Evolutionary conservation across 805 yeast species (phyloP).

Genomic region (Candida adriatica): DNA sequence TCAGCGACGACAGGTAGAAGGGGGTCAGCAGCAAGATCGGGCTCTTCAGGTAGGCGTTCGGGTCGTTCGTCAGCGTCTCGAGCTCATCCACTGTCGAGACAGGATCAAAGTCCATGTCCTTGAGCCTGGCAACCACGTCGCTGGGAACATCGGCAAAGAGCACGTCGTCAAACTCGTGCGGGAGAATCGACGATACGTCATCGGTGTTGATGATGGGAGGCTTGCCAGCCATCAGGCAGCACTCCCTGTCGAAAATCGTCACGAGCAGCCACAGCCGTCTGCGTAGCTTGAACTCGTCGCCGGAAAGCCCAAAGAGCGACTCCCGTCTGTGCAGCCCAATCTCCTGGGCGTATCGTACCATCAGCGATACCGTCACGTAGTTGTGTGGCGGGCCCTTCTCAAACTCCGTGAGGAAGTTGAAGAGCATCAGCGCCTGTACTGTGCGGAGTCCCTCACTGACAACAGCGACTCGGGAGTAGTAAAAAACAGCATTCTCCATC

Average conservation of each 20-base stretch:
- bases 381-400: slow-evolving; percentile 35
- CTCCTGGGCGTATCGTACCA: slow-evolving; percentile 48
- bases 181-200: slow-evolving; percentile 26
- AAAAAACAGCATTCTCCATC: slow-evolving; percentile 38
- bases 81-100: slow-evolving; percentile 2
- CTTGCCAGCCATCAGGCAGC: slow-evolving; percentile 39
- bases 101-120: slow-evolving; percentile 5
- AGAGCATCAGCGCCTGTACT: slow-evolving; percentile 44
- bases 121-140: slow-evolving; percentile 2
- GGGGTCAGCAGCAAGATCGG: slow-evolving; percentile 7
- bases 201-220: slow-evolving; percentile 38
- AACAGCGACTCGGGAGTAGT: slow-evolving; percentile 43
- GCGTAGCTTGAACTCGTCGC: slow-evolving; percentile 31
- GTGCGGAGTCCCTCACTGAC: slow-evolving; percentile 45
- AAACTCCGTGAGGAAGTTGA: slow-evolving; percentile 32
- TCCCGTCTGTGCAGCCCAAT: slow-evolving; percentile 51
- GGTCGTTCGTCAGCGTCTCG: slow-evolving; percentile 1
- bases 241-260: slow-evolving; percentile 38
- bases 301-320: slow-evolving; percentile 29
- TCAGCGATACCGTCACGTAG: slow-evolving; percentile 35
- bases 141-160: slow-evolving; percentile 3
- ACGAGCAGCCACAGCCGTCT: slow-evolving; percentile 44
- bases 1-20: slow-evolving; percentile 6
- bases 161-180: slow-evolving; percentile 7
- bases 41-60: slow-evolving; percentile 3